Base-by-base conservation (phyloP, 345 rosid species). In the Firmiana major region DNA sequence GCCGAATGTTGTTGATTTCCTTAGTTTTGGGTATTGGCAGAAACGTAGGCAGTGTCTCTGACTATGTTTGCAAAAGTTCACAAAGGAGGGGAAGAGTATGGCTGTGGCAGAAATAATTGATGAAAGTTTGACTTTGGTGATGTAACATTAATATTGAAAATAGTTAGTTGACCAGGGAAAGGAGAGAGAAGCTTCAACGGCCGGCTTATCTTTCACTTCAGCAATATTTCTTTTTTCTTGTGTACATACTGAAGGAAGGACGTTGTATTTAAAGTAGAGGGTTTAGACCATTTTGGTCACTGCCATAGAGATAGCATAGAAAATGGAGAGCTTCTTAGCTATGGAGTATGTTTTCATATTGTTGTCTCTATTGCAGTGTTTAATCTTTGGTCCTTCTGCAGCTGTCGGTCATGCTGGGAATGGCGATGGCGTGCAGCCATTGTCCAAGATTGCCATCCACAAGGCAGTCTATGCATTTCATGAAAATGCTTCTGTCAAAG, bases 361-460 rank as follows among this genome's bases (percentile, higher is more conserved):
- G 42, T 24, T 49, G 48, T 26, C 45, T 26, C 28, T 51, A 36
- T 42, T 73, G 48, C 77, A 57, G 69, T 54, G 9, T 24, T 54
- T 64, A 10, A 73, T 0, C 13, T 55, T 58, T n/a, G 77, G 24
- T 36, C 34, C 49, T 22, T 13, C 63, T 43, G 75, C 42, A 65
- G 78, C 67, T 15, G 73, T 38, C 21, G 72, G 22, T 63, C 66
- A 80, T 59, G 45, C 40, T 51, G 21, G 71, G 26, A 5, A 65
- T 38, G 73, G 75, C 46, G 54, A 36, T 59, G 84, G 81, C 3
- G 82, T 75, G 66, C 79, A 77, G 65, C 79, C 79, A 46, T 31
- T 77, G 46, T 71, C 79, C 66, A 67, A 57, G 26, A 68, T 77
- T 58, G 74, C 54, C 53, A 67, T 77, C 67, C 65, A 66, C 54